A percentile compares a stretch with the other conserved stretches of the same genome.
phyloP scores from a whole-genome alignment of 768 basidiomycete genomes.

The Termitomyces sp. region DNA sequence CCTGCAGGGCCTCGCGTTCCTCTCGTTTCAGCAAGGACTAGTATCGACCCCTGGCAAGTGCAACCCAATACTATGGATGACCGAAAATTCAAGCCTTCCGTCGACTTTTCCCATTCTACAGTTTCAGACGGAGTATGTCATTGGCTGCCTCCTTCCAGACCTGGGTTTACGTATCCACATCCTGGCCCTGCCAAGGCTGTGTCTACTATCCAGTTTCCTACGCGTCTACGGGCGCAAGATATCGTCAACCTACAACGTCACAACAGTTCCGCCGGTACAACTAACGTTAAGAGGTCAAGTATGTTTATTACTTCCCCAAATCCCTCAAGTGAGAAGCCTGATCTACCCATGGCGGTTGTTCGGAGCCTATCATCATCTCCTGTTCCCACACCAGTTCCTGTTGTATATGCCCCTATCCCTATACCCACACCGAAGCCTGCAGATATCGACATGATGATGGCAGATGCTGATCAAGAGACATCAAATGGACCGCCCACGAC shows the following conservation, averaged over 20 bases:
- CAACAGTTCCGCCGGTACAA: conserved; percentile 1
- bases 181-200: conserved; percentile 4
- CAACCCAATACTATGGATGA: conserved; percentile 9
- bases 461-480: neutral
- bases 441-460: conserved; percentile 5
- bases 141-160: conserved; percentile 27
- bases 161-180: conserved; percentile 31
- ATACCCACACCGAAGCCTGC: conserved; percentile 1
- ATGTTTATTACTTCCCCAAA: conserved; percentile 11
- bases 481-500: neutral
- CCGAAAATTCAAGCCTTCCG: conserved; percentile 3
- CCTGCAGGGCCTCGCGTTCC: conserved; percentile 47
- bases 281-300: conserved; percentile 16
- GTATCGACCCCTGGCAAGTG: conserved; percentile 18
- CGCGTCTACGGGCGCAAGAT: conserved; percentile 9
- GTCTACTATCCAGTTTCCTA: conserved; percentile 15
- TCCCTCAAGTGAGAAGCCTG: conserved; percentile 3
- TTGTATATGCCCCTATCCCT: conserved; percentile 8
- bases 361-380: conserved; percentile 2
- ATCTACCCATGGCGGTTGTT: conserved; percentile 8
- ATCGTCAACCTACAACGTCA: conserved; percentile 10
- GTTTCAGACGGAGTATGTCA: conserved; percentile 18
- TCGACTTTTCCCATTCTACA: conserved; percentile 16
- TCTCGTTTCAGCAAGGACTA: conserved; percentile 12
- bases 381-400: conserved; percentile 5